Evolutionary conservation across 176 grass and related monocot genomes (phyloP), one percentile per base, ranked within the genome.

Genomic region (Elaeis guineensis): DNA sequence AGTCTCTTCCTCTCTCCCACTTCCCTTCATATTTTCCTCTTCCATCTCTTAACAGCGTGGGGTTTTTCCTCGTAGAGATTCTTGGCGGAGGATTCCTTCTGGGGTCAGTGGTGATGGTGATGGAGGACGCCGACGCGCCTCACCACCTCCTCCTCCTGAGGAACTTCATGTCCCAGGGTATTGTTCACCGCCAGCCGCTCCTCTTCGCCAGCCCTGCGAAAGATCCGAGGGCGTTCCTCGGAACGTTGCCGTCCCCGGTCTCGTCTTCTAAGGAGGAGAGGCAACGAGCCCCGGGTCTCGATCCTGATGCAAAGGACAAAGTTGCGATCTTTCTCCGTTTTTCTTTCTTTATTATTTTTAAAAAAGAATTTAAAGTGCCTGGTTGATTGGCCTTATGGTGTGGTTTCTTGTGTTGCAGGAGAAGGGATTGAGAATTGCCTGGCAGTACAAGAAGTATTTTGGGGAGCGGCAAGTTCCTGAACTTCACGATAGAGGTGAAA

Each of bases 381-480:
- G 2, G 11, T 44, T 44, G 35, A 6, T 11, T 44, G 32, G 35
- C 7, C 35, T 14, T 14, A 14, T 44, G 11, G 35, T 12, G 35
- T 12, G 35, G 9, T 44, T 44, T 44, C 9, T 44, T 44, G 28
- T 30, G 65, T 35, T 81, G 67, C 72, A 95, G 92, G 92, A 90
- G 28, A 79, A 90, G 48, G 79, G 60, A 28, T 80, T 97, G 75
- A 90, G 87, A 50, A 97, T 97, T 53, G 92, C 92, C 63, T 97
- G 87, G 92, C 92, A 97, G 75, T 90, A 97, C 58, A 97, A 80
- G 69, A 97, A 97, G 55, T 97, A 97, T 57, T 90, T 88, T 25
- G 92, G 76, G 9, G 87, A 85, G 21, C 83, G 88, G 30, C 89
- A 75, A 62, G 51, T 22, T 73, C 66, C 69, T 53, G 28, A 63